Base-by-base conservation (phyloP, 164 flowering plant species). In the Buxus sempervirens region DNA sequence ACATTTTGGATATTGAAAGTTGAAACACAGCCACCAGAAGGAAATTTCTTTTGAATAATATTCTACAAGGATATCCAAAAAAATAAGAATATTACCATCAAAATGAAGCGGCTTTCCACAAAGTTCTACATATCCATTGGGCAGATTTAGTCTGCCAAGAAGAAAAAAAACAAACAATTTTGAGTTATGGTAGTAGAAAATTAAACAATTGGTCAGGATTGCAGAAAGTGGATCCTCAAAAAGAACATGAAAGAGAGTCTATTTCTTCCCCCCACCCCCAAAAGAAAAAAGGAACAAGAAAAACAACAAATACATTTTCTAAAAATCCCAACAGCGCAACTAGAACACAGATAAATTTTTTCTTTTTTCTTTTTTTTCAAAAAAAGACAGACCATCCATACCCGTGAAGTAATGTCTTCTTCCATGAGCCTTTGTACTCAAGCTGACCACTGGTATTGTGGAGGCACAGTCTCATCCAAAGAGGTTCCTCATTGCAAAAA, bases 401-500 rank as follows among this genome's bases (percentile, higher is more conserved):
- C 97, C 72, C 77, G 75, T 70, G 75, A 60, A 91, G 73, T 1
- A 84, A 64, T 5, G 98, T 91, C 70, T 83, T 85, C 78, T 91
- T 91, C 98, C 98, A 94, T 2, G 98, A 85, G 51, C 93, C 93
- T 81, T 81, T 81, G 77, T 86, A 94, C 69, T 89, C 81, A 69
- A 91, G 81, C 55, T 64, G 78, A 69, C 88, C 89, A 28, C 62
- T 76, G 24, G 56, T 76, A 63, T 42, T 80, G 55, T 62, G 77
- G 26, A 94, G 78, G 77, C 96, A 94, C 41, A 90, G 68, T 68
- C 66, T 78, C 98, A 91, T 90, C 98, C 98, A 94, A 0, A 94
- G 82, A 13, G 98, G 98, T 60, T 94, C 98, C 78, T 94, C 98
- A 69, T 91, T 91, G 85, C 97, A 91, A 8, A 94, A 70, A 24